phyloP scores from a whole-genome alignment of 129 eudicot genomes.

The Solidago caesia region DNA sequence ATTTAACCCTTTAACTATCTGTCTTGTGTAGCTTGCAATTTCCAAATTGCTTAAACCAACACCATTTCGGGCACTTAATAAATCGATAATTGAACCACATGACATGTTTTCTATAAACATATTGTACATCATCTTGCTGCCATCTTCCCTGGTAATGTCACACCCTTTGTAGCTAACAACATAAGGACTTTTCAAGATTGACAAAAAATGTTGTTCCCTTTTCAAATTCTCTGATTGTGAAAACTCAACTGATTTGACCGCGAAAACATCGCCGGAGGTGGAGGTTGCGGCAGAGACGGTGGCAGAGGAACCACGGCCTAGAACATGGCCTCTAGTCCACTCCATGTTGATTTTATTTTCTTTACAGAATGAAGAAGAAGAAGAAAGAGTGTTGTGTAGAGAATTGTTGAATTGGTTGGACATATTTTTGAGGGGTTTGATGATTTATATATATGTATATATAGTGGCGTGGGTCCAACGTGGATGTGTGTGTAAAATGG shows the following conservation, averaged over 20 bases:
- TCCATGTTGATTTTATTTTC: conserved; percentile 38
- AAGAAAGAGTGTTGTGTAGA: background rate
- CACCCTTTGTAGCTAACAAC: conserved; percentile 59
- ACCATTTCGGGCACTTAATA: conserved; percentile 25
- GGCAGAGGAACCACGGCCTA: conserved; percentile 86
- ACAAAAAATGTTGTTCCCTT: conserved; percentile 55
- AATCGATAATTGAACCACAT: conserved; percentile 53
- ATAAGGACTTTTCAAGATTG: conserved; percentile 41
- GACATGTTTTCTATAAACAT: conserved; percentile 54
- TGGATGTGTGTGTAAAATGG: background rate
- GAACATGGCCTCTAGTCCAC: conserved; percentile 70
- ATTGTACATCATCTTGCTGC: conserved; percentile 36
- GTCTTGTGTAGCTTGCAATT: conserved; percentile 42
- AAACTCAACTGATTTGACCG: conserved; percentile 58
- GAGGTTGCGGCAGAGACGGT: conserved; percentile 61
- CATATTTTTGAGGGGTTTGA: conserved; percentile 12
- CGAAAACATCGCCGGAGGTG: conserved; percentile 45
- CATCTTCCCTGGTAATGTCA: conserved; percentile 44
- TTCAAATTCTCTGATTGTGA: conserved; percentile 40
- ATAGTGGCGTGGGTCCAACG: background rate
- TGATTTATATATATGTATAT: conserved; percentile 18
- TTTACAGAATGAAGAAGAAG: background rate
- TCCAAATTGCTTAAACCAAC: conserved; percentile 33
- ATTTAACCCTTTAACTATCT: conserved; percentile 58
- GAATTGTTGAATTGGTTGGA: conserved; percentile 12